Percentiles rank a stretch among this genome's conserved stretches.
Conservation (phyloP, 345 rosid genomes). For the Moringa oleifera region DNA sequence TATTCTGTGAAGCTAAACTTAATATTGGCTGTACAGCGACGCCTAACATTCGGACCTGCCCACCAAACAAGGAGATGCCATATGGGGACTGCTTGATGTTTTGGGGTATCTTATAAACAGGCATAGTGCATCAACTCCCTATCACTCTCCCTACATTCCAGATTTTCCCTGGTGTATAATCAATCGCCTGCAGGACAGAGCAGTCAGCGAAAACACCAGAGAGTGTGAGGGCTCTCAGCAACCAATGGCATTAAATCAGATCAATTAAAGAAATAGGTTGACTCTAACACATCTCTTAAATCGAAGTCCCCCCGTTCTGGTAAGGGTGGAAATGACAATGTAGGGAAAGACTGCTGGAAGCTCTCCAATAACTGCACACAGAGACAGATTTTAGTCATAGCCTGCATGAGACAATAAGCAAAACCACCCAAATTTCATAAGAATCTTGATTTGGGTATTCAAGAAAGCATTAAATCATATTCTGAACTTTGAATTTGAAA, state of each 20-base stretch:
- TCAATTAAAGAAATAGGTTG: conserved; percentile 95
- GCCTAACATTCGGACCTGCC: neutral
- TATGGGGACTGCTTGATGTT: neutral
- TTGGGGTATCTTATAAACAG: neutral
- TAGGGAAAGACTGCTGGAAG: conserved; percentile 79
- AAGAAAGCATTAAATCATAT: no score
- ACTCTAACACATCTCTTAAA: conserved; percentile 62
- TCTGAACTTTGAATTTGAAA: no score
- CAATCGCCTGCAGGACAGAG: neutral
- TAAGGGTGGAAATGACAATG: conserved; percentile 58
- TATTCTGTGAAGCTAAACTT: neutral
- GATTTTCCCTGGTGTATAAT: neutral
- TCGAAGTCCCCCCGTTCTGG: conserved; percentile 93
- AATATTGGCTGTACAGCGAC: neutral
- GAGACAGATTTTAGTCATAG: neutral
- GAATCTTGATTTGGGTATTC: no score
- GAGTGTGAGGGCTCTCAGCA: neutral
- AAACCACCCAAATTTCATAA: neutral
- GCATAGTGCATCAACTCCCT: neutral
- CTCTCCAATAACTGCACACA: conserved; percentile 72
- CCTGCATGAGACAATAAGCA: neutral
- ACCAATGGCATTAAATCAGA: neutral
- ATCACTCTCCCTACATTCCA: neutral
- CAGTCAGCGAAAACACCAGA: conserved; percentile 13
- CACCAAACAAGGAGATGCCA: neutral